Evolutionary conservation across 148 eudicot genomes (phyloP).

Genomic region (Vaccinium myrtillus): DNA sequence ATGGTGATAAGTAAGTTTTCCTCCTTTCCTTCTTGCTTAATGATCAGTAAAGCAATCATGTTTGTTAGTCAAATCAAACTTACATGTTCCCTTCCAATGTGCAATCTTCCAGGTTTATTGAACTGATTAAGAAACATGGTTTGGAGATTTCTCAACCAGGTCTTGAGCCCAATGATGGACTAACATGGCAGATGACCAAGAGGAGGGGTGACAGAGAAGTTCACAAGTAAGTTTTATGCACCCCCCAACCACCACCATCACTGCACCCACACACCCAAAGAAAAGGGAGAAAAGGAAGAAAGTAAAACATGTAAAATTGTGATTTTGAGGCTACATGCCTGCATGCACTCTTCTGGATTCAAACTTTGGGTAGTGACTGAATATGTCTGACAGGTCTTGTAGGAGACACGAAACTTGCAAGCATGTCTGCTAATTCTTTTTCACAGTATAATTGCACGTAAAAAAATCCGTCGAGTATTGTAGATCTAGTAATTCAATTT

Average conservation of each 20-base stretch:
- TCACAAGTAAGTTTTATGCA: conserved; percentile 58
- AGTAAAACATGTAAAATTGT: not conserved
- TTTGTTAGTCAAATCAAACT: not conserved
- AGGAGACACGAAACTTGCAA: not conserved
- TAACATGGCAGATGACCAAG: conserved; percentile 88
- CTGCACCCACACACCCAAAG: not conserved
- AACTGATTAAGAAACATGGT: conserved; percentile 74
- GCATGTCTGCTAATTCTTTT: not conserved
- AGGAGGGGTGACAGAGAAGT: conserved; percentile 83
- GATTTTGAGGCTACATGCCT: not conserved
- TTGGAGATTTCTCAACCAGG: conserved; percentile 87
- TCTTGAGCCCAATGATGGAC: conserved; percentile 79
- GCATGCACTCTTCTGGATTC: not conserved
- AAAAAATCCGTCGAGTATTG: not conserved
- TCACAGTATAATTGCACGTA: not conserved
- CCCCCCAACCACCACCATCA: not conserved
- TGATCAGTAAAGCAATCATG: not conserved
- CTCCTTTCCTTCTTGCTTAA: not conserved
- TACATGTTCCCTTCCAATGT: not conserved
- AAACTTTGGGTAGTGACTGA: not conserved
- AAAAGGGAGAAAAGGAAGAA: not conserved
- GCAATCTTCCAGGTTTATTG: conserved; percentile 47
- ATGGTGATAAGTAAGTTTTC: conserved; percentile 55
- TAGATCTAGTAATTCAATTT: not conserved
- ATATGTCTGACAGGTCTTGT: not conserved